Conservation (phyloP, 1,284 basidiomycete genomes). For the Pyrrhoderma lamaoense region DNA sequence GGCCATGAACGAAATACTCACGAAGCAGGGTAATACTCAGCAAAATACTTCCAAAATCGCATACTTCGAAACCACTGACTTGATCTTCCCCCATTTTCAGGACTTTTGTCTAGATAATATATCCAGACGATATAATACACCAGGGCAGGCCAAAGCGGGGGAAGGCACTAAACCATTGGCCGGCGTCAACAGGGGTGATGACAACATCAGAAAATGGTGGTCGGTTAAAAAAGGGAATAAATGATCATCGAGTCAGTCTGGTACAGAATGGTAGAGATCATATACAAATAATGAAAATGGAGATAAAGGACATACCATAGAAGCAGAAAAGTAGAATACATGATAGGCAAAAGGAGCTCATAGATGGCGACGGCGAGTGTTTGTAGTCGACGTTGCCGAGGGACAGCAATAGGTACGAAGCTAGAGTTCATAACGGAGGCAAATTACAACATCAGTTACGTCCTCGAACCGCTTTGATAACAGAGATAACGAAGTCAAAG, state of each 20-base stretch:
- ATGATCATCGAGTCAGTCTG: not conserved
- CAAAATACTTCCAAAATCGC: slow-evolving; percentile 78
- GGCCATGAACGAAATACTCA: slow-evolving; percentile 36
- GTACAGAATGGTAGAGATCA: not conserved
- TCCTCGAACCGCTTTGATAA: not conserved
- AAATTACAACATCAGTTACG: not conserved
- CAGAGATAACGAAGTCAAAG: not conserved
- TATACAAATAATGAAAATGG: not conserved
- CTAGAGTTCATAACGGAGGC: slow-evolving; percentile 29
- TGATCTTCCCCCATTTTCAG: slow-evolving; percentile 71
- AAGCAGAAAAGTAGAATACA: slow-evolving; percentile 64
- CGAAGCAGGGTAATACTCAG: slow-evolving; percentile 90
- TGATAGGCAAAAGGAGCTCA: slow-evolving; percentile 74
- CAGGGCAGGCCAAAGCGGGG: slow-evolving; percentile 82
- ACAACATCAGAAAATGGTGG: not conserved
- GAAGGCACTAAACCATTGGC: slow-evolving; percentile 75
- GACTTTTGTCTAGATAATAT: slow-evolving; percentile 66
- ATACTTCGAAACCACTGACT: slow-evolving; percentile 71
- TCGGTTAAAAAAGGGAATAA: not conserved
- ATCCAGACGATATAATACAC: slow-evolving; percentile 83
- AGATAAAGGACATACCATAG: slow-evolving; percentile 54
- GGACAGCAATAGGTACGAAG: slow-evolving; percentile 68
- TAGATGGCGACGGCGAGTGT: slow-evolving; percentile 83
- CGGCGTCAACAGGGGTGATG: not conserved
- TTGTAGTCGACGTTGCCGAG: slow-evolving; percentile 75